Evolutionary conservation across 345 rosid genomes (phyloP).

Genomic region (Psidium guajava): DNA sequence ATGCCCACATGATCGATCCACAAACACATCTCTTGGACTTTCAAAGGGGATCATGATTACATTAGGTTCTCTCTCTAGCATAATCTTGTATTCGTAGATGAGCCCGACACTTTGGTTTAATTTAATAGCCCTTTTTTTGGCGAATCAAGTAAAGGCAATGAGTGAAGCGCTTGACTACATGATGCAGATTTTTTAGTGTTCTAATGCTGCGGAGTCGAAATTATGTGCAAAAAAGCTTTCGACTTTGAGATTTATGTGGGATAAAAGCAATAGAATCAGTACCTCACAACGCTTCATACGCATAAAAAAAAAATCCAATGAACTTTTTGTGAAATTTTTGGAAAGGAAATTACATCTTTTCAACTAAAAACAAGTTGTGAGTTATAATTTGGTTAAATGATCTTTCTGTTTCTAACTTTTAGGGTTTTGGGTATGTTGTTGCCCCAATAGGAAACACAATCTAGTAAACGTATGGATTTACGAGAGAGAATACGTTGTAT

Average conservation of each 20-base stretch:
- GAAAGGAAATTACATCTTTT: not conserved
- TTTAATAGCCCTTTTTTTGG: not conserved
- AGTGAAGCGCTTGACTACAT: not conserved
- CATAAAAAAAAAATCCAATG: not conserved
- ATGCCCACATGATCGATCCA: not conserved
- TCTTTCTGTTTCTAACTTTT: not conserved
- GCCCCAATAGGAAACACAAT: not conserved
- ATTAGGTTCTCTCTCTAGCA: not conserved
- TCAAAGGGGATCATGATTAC: not conserved
- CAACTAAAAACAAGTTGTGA: not conserved
- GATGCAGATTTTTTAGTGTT: not conserved
- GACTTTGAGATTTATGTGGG: not conserved
- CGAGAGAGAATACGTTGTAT: not conserved
- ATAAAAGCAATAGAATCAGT: not conserved
- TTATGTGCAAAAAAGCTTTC: not conserved
- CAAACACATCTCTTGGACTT: not conserved
- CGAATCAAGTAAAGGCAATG: not conserved
- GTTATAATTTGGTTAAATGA: not conserved
- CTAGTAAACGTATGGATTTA: not conserved
- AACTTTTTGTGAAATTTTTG: not conserved
- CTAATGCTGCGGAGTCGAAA: not conserved
- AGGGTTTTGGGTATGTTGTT: not conserved
- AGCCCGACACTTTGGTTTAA: not conserved
- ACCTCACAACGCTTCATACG: not conserved
- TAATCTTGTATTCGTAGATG: not conserved